Conservation (phyloP, 305 asterid genomes). For the Rubia occidens region DNA sequence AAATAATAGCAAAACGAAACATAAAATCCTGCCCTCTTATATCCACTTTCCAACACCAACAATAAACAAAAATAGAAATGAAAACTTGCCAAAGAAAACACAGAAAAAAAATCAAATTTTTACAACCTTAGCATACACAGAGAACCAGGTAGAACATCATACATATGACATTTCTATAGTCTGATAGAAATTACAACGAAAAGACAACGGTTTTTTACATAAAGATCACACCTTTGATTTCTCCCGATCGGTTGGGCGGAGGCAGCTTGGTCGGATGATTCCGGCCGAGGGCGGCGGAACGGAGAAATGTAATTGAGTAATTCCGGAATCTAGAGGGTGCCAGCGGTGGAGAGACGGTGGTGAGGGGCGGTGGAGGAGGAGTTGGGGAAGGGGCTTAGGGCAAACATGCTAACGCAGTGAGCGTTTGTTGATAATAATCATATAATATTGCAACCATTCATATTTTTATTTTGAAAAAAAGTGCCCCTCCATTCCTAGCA, state of each 20-base stretch:
- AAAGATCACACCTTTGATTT: constrained; percentile 5
- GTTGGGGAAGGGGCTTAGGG: constrained; percentile 4
- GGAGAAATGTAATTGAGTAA: background rate
- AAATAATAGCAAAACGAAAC: background rate
- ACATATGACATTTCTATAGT: background rate
- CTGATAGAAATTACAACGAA: background rate
- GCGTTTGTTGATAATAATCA: background rate
- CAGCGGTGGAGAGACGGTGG: background rate
- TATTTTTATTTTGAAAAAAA: background rate
- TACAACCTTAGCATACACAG: background rate
- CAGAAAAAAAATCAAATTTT: background rate
- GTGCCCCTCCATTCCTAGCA: background rate
- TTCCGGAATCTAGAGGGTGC: background rate
- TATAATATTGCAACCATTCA: constrained; percentile 4
- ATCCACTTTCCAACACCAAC: background rate
- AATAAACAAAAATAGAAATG: background rate
- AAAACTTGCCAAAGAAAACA: background rate
- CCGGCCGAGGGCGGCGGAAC: background rate
- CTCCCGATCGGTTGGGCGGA: background rate
- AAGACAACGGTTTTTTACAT: background rate
- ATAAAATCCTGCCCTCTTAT: background rate
- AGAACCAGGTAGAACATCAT: background rate
- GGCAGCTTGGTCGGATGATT: background rate
- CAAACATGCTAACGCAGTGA: background rate
- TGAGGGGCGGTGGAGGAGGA: background rate